Base-by-base conservation (phyloP, 2,329 filamentous ascomycete genomes). In the Exophiala lecanii-corni region DNA sequence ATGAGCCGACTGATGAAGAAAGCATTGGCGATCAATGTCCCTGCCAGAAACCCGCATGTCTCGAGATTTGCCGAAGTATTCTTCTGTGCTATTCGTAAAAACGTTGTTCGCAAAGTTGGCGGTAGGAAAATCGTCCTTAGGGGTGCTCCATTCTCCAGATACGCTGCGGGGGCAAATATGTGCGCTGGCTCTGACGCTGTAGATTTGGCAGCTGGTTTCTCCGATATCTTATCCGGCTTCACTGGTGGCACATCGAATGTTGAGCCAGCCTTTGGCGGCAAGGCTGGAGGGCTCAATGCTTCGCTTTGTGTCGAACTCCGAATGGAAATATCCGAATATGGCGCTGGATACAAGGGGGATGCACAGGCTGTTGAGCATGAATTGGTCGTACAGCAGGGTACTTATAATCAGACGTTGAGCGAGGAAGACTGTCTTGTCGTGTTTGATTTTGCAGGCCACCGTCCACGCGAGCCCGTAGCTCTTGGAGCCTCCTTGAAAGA, bases 31-130 rank as follows among this genome's bases (percentile, higher is more conserved):
- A 95, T 85, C 1, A 89, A 73, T 1, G 87, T 91, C 5, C 91
- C 92, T 59, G 89, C 94, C 9, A 98, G 75, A 53, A 98, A 91
- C 25, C 91, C 92, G 61, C 92, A 97, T 55, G 92, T 97, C 67
- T 98, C 92, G 13, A 97, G 75, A 25, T 94, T 94, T 3, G 74
- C 73, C 20, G 70, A 69, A 0, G 92, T 98, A 61, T 98, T 97
- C 13, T 77, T 66, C 0, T 76, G 67, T 0, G 89, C 91, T 20
- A 89, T 69, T 2, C 76, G 67, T 13, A 97, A 73, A 61, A 98
- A 98, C 4, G 75, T 71, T 2, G 73, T 66, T 19, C 89, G 86
- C 1, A 98, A 75, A 9, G 78, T 75, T 1, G 79, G 76, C 0
- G 92, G 91, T 1, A 98, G 74, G 61, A 97, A 95, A 23, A 98